Conservation (phyloP, 768 basidiomycete species). For the Antrodiella citrinella region DNA sequence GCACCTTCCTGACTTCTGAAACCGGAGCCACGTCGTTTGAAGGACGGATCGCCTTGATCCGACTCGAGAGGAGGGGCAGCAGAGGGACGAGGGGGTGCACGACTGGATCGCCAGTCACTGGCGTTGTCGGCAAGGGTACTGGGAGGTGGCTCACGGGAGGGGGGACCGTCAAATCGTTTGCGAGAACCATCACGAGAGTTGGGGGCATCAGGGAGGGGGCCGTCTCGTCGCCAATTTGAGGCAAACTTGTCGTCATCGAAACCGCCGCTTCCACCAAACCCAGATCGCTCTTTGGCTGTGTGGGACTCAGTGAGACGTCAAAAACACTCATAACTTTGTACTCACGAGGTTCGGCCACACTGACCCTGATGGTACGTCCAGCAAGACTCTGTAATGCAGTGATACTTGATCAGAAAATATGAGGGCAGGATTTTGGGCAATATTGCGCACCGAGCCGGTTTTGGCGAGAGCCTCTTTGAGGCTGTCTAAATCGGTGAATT, state of each 20-base stretch:
- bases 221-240: conserved; percentile 79
- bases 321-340: conserved; percentile 13
- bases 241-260: conserved; percentile 78
- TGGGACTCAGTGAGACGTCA: conserved; percentile 9
- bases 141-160: conserved; percentile 33
- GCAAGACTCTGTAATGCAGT: conserved; percentile 45
- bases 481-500: conserved; percentile 82
- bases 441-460: conserved; percentile 53
- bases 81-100: conserved; percentile 24
- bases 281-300: conserved; percentile 68
- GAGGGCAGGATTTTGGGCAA: too few species aligned
- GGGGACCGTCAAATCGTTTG: conserved; percentile 55
- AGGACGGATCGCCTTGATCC: conserved; percentile 40
- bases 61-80: conserved; percentile 24
- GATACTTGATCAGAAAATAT: not conserved
- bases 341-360: conserved; percentile 95
- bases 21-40: conserved; percentile 51
- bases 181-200: conserved; percentile 58
- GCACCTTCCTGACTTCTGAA: conserved; percentile 28
- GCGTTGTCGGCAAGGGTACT: conserved; percentile 51
- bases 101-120: conserved; percentile 67
- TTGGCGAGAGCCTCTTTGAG: conserved; percentile 77
- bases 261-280: conserved; percentile 39
- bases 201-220: conserved; percentile 68
- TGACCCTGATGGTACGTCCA: conserved; percentile 78